Base-by-base conservation (phyloP, 306 rosid species). In the Quercus bicolor region DNA sequence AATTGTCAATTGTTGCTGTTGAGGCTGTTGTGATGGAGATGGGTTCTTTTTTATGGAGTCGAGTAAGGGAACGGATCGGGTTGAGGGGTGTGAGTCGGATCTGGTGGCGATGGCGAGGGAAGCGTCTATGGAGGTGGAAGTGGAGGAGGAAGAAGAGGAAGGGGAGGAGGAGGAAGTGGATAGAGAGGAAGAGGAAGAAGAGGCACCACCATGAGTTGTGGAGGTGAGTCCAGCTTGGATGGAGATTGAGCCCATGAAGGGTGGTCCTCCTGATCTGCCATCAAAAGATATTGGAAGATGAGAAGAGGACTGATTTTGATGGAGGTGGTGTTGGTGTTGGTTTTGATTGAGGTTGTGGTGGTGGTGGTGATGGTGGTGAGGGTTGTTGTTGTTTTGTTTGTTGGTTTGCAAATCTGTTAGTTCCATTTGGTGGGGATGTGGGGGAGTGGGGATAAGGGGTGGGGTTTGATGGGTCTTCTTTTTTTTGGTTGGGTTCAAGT, bases 91-190 rank as follows among this genome's bases (percentile, higher is more conserved):
- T 37, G 85, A 28, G 1, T 89, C 96, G 87, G 95, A 90, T 91
- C 95, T 88, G 95, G 98, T 88, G 79, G 93, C 91, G 85, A 93
- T 90, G 74, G 97, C 98, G 3, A 93, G 87, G 20, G 97, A 90
- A 18, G 98, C 97, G 31, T 93, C 94, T 16, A 91, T 19, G 52
- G 87, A 15, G 6, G 83, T 31, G 56, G 87, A 31, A 43, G 91
- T 11, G 31, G 91, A 72, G 14, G 87, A 53, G 2, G 88, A 43
- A 0, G 92, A 21, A 0, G 93, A 31, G 0, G 92, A 75, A 0
- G 90, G 56, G 6, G 89, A 74, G 20, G 91, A 77, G 0, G 84
- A 34, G 10, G 86, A 69, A 43, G 87, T 62, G 2, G 86, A 40
- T 40, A 40, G 68, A 28, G 87, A 37, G 4, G 87, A 37, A 16